Base-by-base conservation (phyloP, 257 asterid species). In the Solanum raphanifolium region DNA sequence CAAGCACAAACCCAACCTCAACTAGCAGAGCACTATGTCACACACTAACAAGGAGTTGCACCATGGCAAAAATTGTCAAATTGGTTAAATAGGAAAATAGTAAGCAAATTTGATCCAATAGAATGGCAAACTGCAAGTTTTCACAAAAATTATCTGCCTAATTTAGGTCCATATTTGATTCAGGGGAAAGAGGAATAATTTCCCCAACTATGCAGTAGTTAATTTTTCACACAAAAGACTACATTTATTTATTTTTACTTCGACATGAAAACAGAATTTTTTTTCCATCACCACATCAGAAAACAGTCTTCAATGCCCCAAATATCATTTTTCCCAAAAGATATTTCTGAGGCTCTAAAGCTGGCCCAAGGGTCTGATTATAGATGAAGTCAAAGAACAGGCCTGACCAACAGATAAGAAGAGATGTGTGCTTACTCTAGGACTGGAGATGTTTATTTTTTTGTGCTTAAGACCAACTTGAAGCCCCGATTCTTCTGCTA, bases 401-500 rank as follows among this genome's bases (percentile, higher is more conserved):
- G 85, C 29, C 43, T 48, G 43, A 82, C 41, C 43, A 82, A 46
- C 73, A 86, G 62, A 86, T 58, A 46, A 73, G 32, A 73, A 60
- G 69, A 86, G 25, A 69, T 29, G 13, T 78, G 66, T 66, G 91
- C 98, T 93, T 92, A 96, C 99, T 92, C 99, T 94, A 89, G 98
- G 92, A 91, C 96, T 94, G 31, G 99, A 97, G 88, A 97, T 95
- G 94, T 97, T 97, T 85, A 97, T 97, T 92, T 96, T 96, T 92
- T 97, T 96, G 98, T 97, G 99, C 94, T 96, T 97, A 88, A 97
- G 90, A 72, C 94, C 96, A 88, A 97, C 94, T 85, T 94, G 91
- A 88, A 95, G 92, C 88, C 98, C 99, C 92, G 93, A 87, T 88
- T 96, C 95, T 86, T 92, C 91, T n/a, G 98, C 95, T 36, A 96